phyloP scores from a whole-genome alignment of 2,329 filamentous ascomycete species.

The Claviceps digitariae region DNA sequence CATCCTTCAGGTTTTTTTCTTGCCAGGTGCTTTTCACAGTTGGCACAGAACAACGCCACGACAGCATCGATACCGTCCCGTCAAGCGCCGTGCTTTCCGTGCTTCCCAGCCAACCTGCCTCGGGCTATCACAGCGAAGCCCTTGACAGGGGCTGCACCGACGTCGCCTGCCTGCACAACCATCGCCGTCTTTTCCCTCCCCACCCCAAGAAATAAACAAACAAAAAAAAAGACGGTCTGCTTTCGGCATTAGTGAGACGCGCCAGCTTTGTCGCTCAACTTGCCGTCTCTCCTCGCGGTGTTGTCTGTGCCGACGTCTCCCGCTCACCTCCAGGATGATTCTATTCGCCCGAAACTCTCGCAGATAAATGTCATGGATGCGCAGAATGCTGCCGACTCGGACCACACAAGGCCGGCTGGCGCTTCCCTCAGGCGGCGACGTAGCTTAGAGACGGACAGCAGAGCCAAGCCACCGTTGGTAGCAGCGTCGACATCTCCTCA shows the following conservation, averaged over 20 bases:
- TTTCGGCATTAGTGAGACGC: background rate
- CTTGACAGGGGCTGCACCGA: conserved; percentile 5
- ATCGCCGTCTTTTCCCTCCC: background rate
- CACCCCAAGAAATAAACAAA: too few species aligned
- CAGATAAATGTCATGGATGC: conserved; percentile 55
- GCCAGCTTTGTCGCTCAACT: background rate
- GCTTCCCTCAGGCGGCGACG: conserved; percentile 36
- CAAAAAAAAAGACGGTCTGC: too few species aligned
- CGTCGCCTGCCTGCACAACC: conserved; percentile 4
- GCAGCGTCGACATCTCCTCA: conserved; percentile 8
- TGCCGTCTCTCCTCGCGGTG: conserved; percentile 5
- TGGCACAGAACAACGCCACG: background rate
- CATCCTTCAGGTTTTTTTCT: background rate
- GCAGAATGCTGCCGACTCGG: conserved; percentile 52
- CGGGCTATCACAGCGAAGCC: background rate
- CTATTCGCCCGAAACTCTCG: conserved; percentile 33
- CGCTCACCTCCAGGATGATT: conserved; percentile 41
- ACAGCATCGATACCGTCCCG: background rate
- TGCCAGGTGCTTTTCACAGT: background rate
- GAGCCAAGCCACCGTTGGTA: conserved; percentile 6
- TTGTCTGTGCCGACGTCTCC: conserved; percentile 5
- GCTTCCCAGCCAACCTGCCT: background rate
- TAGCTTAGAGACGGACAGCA: conserved; percentile 11
- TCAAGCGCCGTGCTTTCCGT: background rate
- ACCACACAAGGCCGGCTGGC: conserved; percentile 43